A percentile compares a stretch with the other conserved stretches of the same genome.
phyloP scores from a whole-genome alignment of 2,329 filamentous ascomycete genomes.

The Chrysoporthe puriensis region DNA sequence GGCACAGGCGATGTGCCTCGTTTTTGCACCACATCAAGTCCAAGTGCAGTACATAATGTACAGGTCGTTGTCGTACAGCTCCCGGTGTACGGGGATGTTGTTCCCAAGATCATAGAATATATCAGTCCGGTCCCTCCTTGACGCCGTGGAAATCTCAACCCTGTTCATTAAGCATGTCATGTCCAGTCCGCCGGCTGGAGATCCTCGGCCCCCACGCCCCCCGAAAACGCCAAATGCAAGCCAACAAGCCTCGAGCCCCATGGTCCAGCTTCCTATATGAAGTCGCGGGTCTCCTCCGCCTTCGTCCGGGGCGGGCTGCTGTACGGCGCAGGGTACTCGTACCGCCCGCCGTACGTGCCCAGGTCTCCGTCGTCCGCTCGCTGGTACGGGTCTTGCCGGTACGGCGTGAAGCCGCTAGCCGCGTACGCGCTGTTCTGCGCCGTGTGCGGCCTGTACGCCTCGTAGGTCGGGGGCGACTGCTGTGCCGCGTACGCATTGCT shows the following conservation, averaged over 20 bases:
- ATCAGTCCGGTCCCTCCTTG: background rate
- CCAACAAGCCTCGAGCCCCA: background rate
- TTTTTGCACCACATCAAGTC: background rate
- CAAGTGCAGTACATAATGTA: constrained; percentile 3
- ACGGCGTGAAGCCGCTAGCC: constrained; percentile 9
- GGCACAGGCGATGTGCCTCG: background rate
- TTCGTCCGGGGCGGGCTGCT: background rate
- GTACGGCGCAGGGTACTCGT: constrained; percentile 15
- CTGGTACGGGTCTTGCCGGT: constrained; percentile 13
- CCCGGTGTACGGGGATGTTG: background rate
- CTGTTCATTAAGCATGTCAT: constrained; percentile 9
- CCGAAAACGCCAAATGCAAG: background rate
- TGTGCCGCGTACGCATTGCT: background rate
- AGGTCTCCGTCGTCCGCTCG: constrained; percentile 23
- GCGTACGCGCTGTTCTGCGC: constrained; percentile 3
- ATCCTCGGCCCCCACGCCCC: background rate
- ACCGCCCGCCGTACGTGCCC: constrained; percentile 18
- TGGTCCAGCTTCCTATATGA: background rate
- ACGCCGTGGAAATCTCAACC: constrained; percentile 5
- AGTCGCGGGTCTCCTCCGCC: constrained; percentile 4
- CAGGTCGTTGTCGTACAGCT: constrained; percentile 6
- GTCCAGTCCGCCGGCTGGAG: constrained; percentile 6
- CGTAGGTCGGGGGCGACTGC: constrained; percentile 4
- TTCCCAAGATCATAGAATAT: background rate
- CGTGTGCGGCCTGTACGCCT: constrained; percentile 21